Evolutionary conservation across 768 basidiomycete genomes (phyloP), one percentile per base, ranked within the genome.

Genomic region (Suillus hirtellus): DNA sequence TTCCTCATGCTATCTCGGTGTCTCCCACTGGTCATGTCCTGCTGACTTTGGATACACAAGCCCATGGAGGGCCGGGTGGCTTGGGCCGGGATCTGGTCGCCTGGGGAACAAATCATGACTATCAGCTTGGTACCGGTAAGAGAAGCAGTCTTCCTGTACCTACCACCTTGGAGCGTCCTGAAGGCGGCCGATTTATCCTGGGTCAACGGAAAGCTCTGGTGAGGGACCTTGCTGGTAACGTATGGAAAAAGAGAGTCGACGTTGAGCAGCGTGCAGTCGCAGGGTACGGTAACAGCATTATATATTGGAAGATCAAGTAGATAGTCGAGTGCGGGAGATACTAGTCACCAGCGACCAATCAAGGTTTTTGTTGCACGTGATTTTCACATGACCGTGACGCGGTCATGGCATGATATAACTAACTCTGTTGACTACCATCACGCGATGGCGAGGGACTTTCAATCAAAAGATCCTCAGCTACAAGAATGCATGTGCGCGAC

Each of bases 1-100:
- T 74, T 50, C 89, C 89, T 4, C 78, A 85, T 47, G 77, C 80
- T 21, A 78, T 95, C 40, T 85, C 85, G 1, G 82, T 94, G 50
- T 89, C 90, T 15, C 84, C 87, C 0, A 88, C 85, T 1, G 89
- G 92, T 0, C 94, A 96, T 73, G 84, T 91, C 58, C 78, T 94
- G 34, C 80, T 89, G 50, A 85, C 90, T 10, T 77, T 96, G 52
- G 86, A 93, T 64, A 90, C 91, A 9, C 72, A 78, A 43, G 63
- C 72, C 35, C 78, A 78, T 17, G 81, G 83, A 4, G 82, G 78
- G 4, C 78, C 79, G 12, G 82, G 83, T 46, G 82, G 80, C 15
- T 71, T 71, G 1, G 87, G 89, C 2, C 82, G 85, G 59, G 92
- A 93, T 73, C 75, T 93, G 43, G 73, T 89, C 50, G 82, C 79